phyloP scores from a whole-genome alignment of 148 eudicot genomes.

The Rheum nobile region DNA sequence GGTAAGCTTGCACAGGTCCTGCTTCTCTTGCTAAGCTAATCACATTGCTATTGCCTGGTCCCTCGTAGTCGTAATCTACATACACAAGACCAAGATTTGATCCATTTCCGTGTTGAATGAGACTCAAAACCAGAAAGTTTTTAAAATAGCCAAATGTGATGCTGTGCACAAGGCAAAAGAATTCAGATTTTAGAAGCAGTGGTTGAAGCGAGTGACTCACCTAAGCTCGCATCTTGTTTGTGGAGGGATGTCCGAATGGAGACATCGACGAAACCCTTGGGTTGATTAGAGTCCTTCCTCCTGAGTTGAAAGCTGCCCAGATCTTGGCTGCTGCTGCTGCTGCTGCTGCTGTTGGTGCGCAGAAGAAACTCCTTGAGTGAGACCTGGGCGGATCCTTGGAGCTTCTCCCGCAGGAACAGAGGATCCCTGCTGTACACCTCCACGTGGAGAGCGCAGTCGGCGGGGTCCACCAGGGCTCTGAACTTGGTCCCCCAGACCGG shows the following conservation, averaged over 20 bases:
- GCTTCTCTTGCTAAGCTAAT: slow-evolving; percentile 19
- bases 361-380: slow-evolving; percentile 56
- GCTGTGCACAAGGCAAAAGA: too few relatives aligned
- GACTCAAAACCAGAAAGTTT: too few relatives aligned
- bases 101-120: too few relatives aligned
- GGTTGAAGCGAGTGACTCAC: too few relatives aligned
- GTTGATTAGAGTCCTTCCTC: slow-evolving; percentile 39
- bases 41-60: slow-evolving; percentile 22
- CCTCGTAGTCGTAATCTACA: slow-evolving; percentile 45
- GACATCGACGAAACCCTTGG: slow-evolving; percentile 73
- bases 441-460: slow-evolving; percentile 30
- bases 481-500: slow-evolving; percentile 81
- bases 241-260: slow-evolving; percentile 30
- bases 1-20: slow-evolving; percentile 15
- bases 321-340: slow-evolving; percentile 18
- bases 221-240: too few relatives aligned
- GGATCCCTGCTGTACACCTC: slow-evolving; percentile 82
- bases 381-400: slow-evolving; percentile 50
- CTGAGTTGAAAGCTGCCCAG: slow-evolving; percentile 81
- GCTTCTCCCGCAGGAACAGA: slow-evolving; percentile 55
- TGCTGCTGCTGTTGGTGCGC: too few relatives aligned
- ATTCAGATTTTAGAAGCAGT: too few relatives aligned
- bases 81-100: slow-evolving; percentile 1
- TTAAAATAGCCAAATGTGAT: too few relatives aligned
- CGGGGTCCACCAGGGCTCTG: slow-evolving; percentile 28